A percentile compares a stretch with the other conserved stretches of the same genome.
Conservation (phyloP, 192 early-diverging fungal genomes). For the Coemansia nantahalensis region DNA sequence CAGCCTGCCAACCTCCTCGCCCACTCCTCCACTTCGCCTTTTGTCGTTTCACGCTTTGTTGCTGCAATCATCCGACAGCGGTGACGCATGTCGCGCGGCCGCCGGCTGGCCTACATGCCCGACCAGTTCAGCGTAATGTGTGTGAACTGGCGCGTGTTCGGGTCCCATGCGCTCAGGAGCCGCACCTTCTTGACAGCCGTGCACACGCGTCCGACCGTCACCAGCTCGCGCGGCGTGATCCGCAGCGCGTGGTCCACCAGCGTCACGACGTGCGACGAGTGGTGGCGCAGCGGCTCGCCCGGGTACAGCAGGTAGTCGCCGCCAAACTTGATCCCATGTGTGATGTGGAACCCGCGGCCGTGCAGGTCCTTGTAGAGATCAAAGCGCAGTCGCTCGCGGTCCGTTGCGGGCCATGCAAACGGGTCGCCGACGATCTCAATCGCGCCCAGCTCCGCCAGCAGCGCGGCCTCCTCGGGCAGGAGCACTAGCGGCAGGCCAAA, state of each 20-base stretch:
- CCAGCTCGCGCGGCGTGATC: conserved; percentile 55
- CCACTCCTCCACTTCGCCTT: conserved; percentile 1
- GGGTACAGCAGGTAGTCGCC: conserved; percentile 84
- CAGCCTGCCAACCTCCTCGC: neutral
- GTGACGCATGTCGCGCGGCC: neutral
- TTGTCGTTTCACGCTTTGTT: neutral
- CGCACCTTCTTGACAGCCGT: conserved; percentile 71
- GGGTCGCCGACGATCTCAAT: conserved; percentile 14
- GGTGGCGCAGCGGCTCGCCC: conserved; percentile 60
- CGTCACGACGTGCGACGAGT: conserved; percentile 64
- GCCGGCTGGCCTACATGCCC: conserved; percentile 7
- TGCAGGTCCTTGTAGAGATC: conserved; percentile 66
- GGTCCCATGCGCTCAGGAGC: conserved; percentile 55
- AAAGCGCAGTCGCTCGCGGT: conserved; percentile 33
- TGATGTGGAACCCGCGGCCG: conserved; percentile 62
- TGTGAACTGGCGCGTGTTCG: conserved; percentile 4
- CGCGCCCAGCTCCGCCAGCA: conserved; percentile 39
- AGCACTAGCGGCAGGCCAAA: conserved; percentile 70
- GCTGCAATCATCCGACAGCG: neutral
- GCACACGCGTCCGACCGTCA: conserved; percentile 63
- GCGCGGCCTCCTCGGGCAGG: conserved; percentile 68
- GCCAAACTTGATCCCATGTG: conserved; percentile 78
- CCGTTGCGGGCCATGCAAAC: conserved; percentile 46
- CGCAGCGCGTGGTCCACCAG: conserved; percentile 32
- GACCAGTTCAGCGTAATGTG: conserved; percentile 47